Percentiles rank a stretch among this genome's conserved stretches.
These are phyloP conservation scores for Lathyrus oleraceus DNA, from an alignment of 306 rosid genomes.

Conservation along the genomic window DNA sequence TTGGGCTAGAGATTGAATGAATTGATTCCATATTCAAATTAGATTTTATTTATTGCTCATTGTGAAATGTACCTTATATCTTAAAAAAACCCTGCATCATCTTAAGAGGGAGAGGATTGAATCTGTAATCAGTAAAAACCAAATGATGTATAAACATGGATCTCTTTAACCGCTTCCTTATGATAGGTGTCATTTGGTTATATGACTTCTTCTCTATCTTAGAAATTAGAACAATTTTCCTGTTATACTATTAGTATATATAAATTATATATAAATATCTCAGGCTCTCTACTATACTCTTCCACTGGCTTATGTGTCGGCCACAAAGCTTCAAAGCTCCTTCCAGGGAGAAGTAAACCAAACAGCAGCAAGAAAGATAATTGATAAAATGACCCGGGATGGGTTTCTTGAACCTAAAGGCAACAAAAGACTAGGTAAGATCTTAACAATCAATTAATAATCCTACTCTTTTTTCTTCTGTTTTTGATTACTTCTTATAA, in stretches of 20 bases:
- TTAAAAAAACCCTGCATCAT: constrained; percentile 12
- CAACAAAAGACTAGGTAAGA: constrained; percentile 71
- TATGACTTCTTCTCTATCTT: background rate
- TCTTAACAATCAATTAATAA: background rate
- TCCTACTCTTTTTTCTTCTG: constrained; percentile 7
- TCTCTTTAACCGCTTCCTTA: constrained; percentile 7
- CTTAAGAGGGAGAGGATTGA: constrained; percentile 20
- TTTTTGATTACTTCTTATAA: background rate
- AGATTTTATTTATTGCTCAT: background rate
- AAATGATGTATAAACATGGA: background rate
- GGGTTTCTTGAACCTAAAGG: constrained; percentile 83
- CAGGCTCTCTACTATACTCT: constrained; percentile 88
- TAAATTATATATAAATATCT: constrained; percentile 23
- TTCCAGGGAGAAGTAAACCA: constrained; percentile 75
- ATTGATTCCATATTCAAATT: constrained; percentile 5
- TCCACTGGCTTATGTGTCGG: constrained; percentile 69
- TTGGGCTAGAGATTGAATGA: background rate
- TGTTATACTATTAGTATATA: constrained; percentile 1
- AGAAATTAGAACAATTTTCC: constrained; percentile 21
- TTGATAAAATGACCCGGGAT: constrained; percentile 72
- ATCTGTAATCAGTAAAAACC: constrained; percentile 6
- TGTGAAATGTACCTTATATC: constrained; percentile 18
- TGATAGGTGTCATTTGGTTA: constrained; percentile 3
- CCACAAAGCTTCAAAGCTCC: constrained; percentile 69
- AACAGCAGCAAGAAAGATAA: constrained; percentile 63